Base-by-base conservation (phyloP, 495 filamentous ascomycete genomes). In the Trichoderma parareesei region DNA sequence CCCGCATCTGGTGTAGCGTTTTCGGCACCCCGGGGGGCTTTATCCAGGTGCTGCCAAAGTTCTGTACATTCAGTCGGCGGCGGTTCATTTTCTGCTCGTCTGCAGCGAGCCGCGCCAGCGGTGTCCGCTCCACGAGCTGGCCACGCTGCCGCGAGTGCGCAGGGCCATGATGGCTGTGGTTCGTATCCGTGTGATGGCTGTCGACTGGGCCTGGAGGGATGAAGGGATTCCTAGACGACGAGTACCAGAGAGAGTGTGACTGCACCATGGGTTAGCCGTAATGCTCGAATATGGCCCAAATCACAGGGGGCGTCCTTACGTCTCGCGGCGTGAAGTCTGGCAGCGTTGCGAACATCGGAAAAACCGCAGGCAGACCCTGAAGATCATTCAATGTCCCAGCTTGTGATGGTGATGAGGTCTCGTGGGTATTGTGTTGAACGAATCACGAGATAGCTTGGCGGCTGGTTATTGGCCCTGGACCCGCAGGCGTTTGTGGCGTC, bases 1-100 rank as follows among this genome's bases (percentile, higher is more conserved):
- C 91, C 65, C 84, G 85, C 73, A 90, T 79, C 64, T 89, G 88
- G 66, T 89, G 83, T 68, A 91, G 81, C 10, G 90, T 92, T 77
- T 92, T 93, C 27, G 80, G 65, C 46, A 91, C 81, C 9, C 90
- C 90, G 0, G 88, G 88, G 10, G 91, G 91, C 62, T 84, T 85
- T 67, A 95, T 86, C 91, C 91, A 95, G 38, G 83, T 84, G 68
- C 79, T 83, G 62, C 91, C 91, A 69, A 91, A 91, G 65, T 85
- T 87, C 20, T 85, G 82, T 46, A 93, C 88, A 69, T 89, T 88
- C 33, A 82, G 77, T 70, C 89, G 89, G 53, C 91, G 87, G 13
- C 83, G 78, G 66, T 84, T 83, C 10, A 91, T 74, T 64, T 84
- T 81, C 64, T 81, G 78, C 72, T 95, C 91, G 72, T 93, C 90